Base-by-base conservation (phyloP, 1,284 basidiomycete genomes). In the Boletus subluridellus region DNA sequence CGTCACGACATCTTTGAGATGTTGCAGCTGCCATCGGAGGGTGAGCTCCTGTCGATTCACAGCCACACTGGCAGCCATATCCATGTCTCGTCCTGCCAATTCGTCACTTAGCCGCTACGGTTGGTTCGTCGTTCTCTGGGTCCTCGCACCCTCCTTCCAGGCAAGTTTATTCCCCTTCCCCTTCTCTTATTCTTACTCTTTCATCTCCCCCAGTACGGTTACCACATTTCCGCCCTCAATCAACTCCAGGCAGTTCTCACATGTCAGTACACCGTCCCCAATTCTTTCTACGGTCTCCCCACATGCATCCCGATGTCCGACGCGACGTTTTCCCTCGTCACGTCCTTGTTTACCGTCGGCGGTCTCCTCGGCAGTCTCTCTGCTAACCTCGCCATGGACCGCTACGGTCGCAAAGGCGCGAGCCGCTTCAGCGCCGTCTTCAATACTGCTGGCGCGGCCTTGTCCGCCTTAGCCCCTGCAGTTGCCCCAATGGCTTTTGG, bases 211-310 rank as follows among this genome's bases (percentile, higher is more conserved):
- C 12, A 90, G 82, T 89, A 89, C 74, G 88, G 88, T 21, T 91
- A 87, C 69, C 93, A 95, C 71, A 89, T 93, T 52, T 90, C 92
- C 5, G 90, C 89, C 35, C 82, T 95, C 59, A 95, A 95, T 71
- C 92, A 93, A 72, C 87, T 95, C 45, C 87, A 92, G 69, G 83
- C 81, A 7, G 86, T 89, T 45, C 73, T 95, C 58, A 92, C 88
- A 9, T 95, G 93, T 64, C 75, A 66, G 24, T 63, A 61, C 32
- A 49, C 54, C 45, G 57, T 62, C 57, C 65, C 68, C 42, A 32
- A 42, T 44, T 6, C 60, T 65, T 34, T 12, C 60, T 67, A 74
- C 62, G 74, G 75, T n/a, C 70, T 85, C 6, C 79, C 84, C 2
- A 79, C 80, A 34, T 95, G 93, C 71, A 85, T 95, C 42, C 82